phyloP scores from a whole-genome alignment of 345 rosid genomes.

The Citrus glauca region DNA sequence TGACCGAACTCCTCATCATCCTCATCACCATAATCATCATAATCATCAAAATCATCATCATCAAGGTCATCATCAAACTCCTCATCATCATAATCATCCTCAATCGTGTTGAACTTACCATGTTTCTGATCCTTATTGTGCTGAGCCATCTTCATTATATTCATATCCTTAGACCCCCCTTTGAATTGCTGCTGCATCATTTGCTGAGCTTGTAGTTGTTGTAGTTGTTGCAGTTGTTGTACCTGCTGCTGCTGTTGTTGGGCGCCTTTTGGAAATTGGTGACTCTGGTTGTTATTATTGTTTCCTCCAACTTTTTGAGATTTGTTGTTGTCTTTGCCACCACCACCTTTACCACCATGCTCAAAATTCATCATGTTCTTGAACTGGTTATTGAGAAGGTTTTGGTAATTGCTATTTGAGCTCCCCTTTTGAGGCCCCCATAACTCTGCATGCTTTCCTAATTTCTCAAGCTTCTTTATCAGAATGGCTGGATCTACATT shows the following conservation, averaged over 20 bases:
- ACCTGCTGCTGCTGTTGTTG: conserved; percentile 36
- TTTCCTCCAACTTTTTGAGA: conserved; percentile 42
- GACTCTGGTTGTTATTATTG: background rate
- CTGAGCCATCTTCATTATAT: conserved; percentile 24
- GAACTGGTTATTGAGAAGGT: conserved; percentile 42
- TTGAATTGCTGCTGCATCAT: conserved; percentile 46
- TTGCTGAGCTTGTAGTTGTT: conserved; percentile 14
- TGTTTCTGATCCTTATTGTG: conserved; percentile 58
- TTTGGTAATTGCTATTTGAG: conserved; percentile 26
- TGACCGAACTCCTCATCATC: conserved; percentile 46
- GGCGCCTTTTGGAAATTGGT: conserved; percentile 28
- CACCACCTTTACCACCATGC: conserved; percentile 34
- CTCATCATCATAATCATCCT: conserved; percentile 42
- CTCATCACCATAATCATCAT: conserved; percentile 39
- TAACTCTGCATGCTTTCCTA: conserved; percentile 89
- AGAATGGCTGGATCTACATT: conserved; percentile 69
- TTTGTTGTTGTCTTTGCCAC: conserved; percentile 47
- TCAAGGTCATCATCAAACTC: conserved; percentile 24
- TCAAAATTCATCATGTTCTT: conserved; percentile 51
- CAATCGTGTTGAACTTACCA: conserved; percentile 57
- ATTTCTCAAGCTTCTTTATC: conserved; percentile 70
- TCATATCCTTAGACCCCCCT: conserved; percentile 41
- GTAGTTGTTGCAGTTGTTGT: conserved; percentile 36
- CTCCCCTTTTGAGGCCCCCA: conserved; percentile 56
- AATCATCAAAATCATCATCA: conserved; percentile 36